Conservation (phyloP, 306 rosid species). For the Quercus suber region DNA sequence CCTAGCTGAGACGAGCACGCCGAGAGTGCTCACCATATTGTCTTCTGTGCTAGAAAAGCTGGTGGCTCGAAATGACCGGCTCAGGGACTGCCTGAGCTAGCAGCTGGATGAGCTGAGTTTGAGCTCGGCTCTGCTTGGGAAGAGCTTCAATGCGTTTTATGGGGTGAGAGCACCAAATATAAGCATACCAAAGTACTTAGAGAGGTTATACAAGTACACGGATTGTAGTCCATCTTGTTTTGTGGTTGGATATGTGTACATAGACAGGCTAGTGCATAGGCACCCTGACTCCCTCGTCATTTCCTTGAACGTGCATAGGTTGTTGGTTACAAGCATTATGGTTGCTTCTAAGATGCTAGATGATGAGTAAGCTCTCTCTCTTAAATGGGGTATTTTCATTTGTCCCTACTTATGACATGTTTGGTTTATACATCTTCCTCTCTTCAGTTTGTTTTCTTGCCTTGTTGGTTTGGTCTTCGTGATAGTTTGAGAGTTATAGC, state of each 20-base stretch:
- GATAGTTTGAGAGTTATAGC: no score
- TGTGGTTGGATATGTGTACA: slow-evolving; percentile 82
- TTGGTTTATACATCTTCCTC: no score
- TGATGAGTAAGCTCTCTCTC: slow-evolving; percentile 67
- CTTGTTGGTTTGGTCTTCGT: no score
- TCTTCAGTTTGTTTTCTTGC: no score
- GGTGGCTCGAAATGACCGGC: slow-evolving; percentile 62
- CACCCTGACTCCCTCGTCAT: slow-evolving; percentile 79
- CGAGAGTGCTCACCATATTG: slow-evolving; percentile 64
- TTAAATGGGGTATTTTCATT: background rate
- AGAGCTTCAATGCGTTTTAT: slow-evolving; percentile 62
- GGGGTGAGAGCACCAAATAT: slow-evolving; percentile 84
- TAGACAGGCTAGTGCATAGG: slow-evolving; percentile 72
- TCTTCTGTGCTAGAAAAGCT: slow-evolving; percentile 66
- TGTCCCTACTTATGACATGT: background rate
- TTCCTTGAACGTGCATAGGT: slow-evolving; percentile 79
- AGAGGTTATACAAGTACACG: slow-evolving; percentile 87
- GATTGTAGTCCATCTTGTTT: slow-evolving; percentile 92
- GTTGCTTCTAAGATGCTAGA: slow-evolving; percentile 95
- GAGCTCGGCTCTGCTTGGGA: slow-evolving; percentile 42
- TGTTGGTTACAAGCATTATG: slow-evolving; percentile 75
- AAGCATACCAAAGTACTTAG: slow-evolving; percentile 84
- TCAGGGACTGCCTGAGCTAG: slow-evolving; percentile 37
- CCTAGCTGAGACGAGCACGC: slow-evolving; percentile 45
- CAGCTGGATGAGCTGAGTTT: slow-evolving; percentile 26